Conservation (phyloP, 768 basidiomycete species). For the Trametes maxima region DNA sequence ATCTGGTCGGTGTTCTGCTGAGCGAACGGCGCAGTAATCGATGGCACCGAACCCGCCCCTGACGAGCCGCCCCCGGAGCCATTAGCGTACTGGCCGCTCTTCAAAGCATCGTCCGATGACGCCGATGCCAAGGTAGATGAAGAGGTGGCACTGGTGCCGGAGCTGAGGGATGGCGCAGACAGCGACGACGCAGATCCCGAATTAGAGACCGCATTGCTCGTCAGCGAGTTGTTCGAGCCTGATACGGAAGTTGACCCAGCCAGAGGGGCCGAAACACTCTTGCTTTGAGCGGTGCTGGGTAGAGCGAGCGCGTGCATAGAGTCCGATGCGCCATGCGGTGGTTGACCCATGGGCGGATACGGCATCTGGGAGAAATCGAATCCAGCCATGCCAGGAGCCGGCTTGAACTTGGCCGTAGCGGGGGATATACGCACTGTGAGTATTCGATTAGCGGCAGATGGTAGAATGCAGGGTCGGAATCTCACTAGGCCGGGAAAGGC, state of each 20-base stretch:
- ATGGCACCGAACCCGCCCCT: constrained; percentile 14
- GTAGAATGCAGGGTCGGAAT: constrained; percentile 20
- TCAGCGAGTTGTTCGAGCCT: constrained; percentile 28
- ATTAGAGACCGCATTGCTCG: constrained; percentile 34
- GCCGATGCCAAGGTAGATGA: constrained; percentile 52
- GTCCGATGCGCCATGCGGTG: constrained; percentile 34
- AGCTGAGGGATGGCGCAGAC: constrained; percentile 34
- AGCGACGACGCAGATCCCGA: constrained; percentile 47
- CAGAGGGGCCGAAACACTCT: constrained; percentile 74
- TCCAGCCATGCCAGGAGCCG: constrained; percentile 46
- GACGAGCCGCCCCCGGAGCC: constrained; percentile 24
- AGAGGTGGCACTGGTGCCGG: constrained; percentile 48
- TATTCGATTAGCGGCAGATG: constrained; percentile 26
- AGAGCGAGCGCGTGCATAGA: constrained; percentile 54
- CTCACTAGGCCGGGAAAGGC: constrained; percentile 85
- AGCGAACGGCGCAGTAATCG: constrained; percentile 43
- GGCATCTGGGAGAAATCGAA: constrained; percentile 45
- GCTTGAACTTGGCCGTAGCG: constrained; percentile 86
- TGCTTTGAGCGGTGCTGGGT: constrained; percentile 47
- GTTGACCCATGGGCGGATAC: constrained; percentile 37
- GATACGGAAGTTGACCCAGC: constrained; percentile 41
- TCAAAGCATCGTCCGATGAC: constrained; percentile 56
- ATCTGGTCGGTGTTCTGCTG: constrained; percentile 47
- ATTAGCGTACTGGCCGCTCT: constrained; percentile 45
- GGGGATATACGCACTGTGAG: constrained; percentile 84